These are phyloP conservation scores for rapeseed (Brassica napus) DNA, from an alignment of 345 rosid species.

Conservation along the genomic window Da-Ae NC_063449.1:7562001-7562500, in stretches of 20 bases:
- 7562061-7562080: constrained; percentile 4
- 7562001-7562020: constrained; percentile 14
- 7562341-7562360: constrained; percentile 45
- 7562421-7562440: constrained; percentile 45
- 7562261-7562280: constrained; percentile 77
- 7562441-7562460: constrained; percentile 90
- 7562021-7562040: background rate
- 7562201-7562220: constrained; percentile 80
- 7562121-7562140: background rate
- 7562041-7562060: constrained; percentile 8
- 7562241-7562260: constrained; percentile 60
- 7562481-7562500: constrained; percentile 92
- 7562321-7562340: constrained; percentile 81
- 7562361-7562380: constrained; percentile 27
- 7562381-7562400: background rate
- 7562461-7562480: constrained; percentile 85
- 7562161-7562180: constrained; percentile 61
- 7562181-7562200: constrained; percentile 70
- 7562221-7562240: constrained; percentile 77
- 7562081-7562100: background rate
- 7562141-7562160: constrained; percentile 19
- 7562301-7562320: constrained; percentile 71
- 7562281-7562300: constrained; percentile 82
- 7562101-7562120: background rate
- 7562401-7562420: background rate